Evolutionary conservation across 129 eudicot genomes (phyloP), one percentile per base, ranked within the genome.

Genomic region (Chrysanthemum makinoi): DNA sequence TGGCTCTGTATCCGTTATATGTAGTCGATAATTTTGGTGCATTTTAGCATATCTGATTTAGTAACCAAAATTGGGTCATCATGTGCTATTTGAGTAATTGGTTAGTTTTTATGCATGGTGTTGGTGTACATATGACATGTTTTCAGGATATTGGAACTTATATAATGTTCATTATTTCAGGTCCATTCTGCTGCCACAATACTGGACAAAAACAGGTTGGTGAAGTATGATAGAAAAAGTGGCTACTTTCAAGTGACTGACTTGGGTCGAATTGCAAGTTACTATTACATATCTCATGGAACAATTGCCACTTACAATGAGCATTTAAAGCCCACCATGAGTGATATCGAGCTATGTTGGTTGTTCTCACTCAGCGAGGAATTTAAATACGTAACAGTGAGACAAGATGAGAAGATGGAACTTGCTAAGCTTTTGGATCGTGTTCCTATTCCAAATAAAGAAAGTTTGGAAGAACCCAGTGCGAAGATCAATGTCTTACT

Each of bases 381-480:
- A 72, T 94, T 94, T 66, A 94, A 94, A 63, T 94, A 87, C 19
- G 97, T 94, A 2, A 85, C 89, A 7, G 98, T 89, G 72, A 85
- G 96, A 82, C 97, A 89, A 79, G 98, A 94, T 75, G 98, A 94
- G 83, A 94, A 94, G 77, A 82, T 89, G 88, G 98, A 89, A 68
- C 84, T 93, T 47, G 95, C 89, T 39, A 89, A 87, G 85, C 96
- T 89, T 47, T 79, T 87, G 64, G 96, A 93, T 19, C 96, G 95
- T 51, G 98, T 93, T 65, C 96, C 96, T 6, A 93, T 89, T 69
- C 98, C 98, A 1, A 75, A 89, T 50, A 93, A 89, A 78, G 98
- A 93, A 82, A 81, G 87, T 77, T 75, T 93, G 62, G 98, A 93
- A 77, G 98, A 93, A 68, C 96, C 98, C 51, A 93, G 95, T 72